Evolutionary conservation across 495 filamentous ascomycete species (phyloP).

Genomic region (Podospora appendiculata): DNA sequence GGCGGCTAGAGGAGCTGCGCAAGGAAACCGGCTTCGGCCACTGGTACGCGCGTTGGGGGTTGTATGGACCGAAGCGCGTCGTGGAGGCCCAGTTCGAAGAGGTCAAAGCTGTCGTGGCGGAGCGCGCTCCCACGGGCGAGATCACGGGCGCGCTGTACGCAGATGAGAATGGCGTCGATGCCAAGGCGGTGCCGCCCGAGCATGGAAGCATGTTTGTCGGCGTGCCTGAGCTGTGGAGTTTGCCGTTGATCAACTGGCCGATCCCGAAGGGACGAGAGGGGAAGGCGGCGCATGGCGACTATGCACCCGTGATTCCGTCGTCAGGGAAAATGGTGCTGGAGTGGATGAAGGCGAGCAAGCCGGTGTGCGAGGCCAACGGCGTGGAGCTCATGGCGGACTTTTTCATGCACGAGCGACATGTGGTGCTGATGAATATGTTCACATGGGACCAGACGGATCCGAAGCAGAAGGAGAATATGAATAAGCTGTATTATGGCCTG

Average conservation of each 20-base stretch:
- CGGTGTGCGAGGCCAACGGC: slow-evolving; percentile 30
- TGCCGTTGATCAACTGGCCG: slow-evolving; percentile 34
- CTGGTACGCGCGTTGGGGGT: slow-evolving; percentile 40
- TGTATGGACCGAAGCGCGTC: slow-evolving; percentile 36
- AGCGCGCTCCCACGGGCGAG: slow-evolving; percentile 27
- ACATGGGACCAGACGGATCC: slow-evolving; percentile 33
- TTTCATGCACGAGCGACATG: slow-evolving; percentile 36
- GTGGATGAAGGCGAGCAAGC: slow-evolving; percentile 30
- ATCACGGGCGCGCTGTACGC: slow-evolving; percentile 29
- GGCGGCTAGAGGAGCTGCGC: slow-evolving; percentile 34
- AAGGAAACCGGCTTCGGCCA: slow-evolving; percentile 33
- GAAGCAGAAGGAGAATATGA: slow-evolving; percentile 20
- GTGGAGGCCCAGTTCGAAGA: slow-evolving; percentile 41
- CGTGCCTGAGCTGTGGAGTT: slow-evolving; percentile 31
- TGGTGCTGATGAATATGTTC: slow-evolving; percentile 37
- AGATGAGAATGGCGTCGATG: slow-evolving; percentile 31
- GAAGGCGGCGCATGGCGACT: slow-evolving; percentile 34
- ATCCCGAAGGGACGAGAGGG: slow-evolving; percentile 17
- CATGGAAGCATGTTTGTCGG: slow-evolving; percentile 34
- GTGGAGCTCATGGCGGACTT: slow-evolving; percentile 37
- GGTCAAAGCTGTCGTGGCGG: slow-evolving; percentile 26
- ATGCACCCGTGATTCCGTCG: slow-evolving; percentile 34
- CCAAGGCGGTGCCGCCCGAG: slow-evolving; percentile 21
- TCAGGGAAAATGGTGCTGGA: slow-evolving; percentile 29
- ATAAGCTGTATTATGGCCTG: slow-evolving; percentile 24